Base-by-base conservation (phyloP, 192 early-diverging fungal species). In the Rhizophagus prolifer region DNA sequence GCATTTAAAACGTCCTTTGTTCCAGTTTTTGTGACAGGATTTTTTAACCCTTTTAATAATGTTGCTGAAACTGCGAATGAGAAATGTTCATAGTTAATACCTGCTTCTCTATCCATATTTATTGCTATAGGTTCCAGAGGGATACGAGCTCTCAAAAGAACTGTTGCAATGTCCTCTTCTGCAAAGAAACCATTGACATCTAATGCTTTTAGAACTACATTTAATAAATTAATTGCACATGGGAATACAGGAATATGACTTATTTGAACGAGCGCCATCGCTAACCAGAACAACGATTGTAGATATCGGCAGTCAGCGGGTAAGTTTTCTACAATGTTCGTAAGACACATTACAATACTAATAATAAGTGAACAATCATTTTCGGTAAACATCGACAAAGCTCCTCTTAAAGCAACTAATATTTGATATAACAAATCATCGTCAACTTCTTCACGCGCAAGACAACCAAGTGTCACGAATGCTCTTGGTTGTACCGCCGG, bases 351-450 rank as follows among this genome's bases (percentile, higher is more conserved):
- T 65, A 95, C 87, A 77, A 97, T 96, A 70, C 92, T 93, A 26
- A 93, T 87, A 31, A 96, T 94, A 76, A 97, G 81, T 41, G 86
- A 89, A 75, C 85, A 86, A 72, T 95, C 93, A 6, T 88, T 88
- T 74, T 97, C 95, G 63, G 94, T 93, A 79, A 95, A 95, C 54
- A 92, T 88, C 19, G 88, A 91, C 58, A 98, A 85, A 0, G 96
- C 95, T 5, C 93, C 94, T 46, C 94, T 91, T 47, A 98, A 81
- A 0, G 96, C 93, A 2, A 94, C 95, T 25, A 97, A 82, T 26
- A 94, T 95, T 83, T 96, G 95, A 79, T 96, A 98, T n/a, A 97
- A 79, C 63, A 97, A 70, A 78, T 96, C 95, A 71, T 97, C 94
- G 73, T 97, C 95, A 1, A 95, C 92, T 75, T 95, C 95, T 79